Conservation (phyloP, 331 rosid genomes). For the Ulmus americana region DNA sequence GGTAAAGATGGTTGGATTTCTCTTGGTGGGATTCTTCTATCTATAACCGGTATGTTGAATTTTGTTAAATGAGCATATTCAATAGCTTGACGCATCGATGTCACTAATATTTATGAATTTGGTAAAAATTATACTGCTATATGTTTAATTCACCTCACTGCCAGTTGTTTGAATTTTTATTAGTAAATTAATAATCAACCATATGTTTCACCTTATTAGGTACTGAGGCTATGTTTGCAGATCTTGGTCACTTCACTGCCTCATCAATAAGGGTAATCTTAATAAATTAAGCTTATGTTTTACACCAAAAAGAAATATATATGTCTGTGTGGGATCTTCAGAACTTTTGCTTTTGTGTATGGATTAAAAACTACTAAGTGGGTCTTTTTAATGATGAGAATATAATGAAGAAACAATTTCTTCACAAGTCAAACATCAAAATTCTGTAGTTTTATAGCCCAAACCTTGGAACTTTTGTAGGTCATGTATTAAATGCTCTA, state of each 20-base stretch:
- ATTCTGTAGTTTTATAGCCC: conserved; percentile 3
- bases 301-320: not conserved
- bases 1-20: conserved; percentile 83
- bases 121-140: not conserved
- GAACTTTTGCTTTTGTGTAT: not conserved
- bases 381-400: not conserved
- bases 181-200: not conserved
- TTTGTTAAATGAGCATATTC: conserved; percentile 3
- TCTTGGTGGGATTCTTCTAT: conserved; percentile 84
- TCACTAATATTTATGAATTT: conserved; percentile 17
- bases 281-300: not conserved
- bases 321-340: not conserved
- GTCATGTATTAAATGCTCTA: not conserved
- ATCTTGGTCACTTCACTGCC: conserved; percentile 92
- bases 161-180: not conserved
- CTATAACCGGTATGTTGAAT: conserved; percentile 72
- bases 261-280: conserved; percentile 66
- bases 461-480: not conserved
- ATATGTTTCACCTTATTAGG: conserved; percentile 41
- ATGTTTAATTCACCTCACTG: not conserved
- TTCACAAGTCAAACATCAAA: not conserved
- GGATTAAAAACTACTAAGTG: not conserved
- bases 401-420: not conserved
- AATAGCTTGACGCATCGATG: conserved; percentile 2
- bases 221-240: conserved; percentile 95